Evolutionary conservation across 2,329 filamentous ascomycete genomes (phyloP).

Genomic region (Aspergillus sp.): DNA sequence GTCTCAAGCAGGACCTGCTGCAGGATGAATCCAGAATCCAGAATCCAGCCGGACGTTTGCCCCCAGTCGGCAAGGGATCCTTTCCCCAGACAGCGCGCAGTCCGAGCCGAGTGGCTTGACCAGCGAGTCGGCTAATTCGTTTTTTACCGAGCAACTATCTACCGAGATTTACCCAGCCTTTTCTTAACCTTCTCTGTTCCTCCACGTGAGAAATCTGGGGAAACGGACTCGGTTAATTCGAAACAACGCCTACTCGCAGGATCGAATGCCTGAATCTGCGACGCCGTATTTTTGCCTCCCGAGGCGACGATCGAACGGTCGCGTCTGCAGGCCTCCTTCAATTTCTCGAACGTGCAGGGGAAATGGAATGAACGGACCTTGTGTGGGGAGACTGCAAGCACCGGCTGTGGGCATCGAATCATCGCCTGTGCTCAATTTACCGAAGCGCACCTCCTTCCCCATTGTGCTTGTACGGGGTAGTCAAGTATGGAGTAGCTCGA

Average conservation of each 20-base stretch:
- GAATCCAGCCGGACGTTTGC: background rate
- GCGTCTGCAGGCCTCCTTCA: background rate
- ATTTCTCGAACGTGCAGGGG: background rate
- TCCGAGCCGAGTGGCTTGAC: background rate
- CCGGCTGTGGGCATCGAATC: slow-evolving; percentile 5
- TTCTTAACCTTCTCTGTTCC: background rate
- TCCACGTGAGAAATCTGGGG: slow-evolving; percentile 10
- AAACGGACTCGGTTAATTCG: slow-evolving; percentile 15
- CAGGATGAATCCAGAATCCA: no score
- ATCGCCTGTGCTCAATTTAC: background rate
- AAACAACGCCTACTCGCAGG: background rate
- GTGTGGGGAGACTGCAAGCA: slow-evolving; percentile 1
- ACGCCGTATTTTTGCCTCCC: background rate
- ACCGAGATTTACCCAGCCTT: background rate
- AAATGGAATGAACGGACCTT: background rate
- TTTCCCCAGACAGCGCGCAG: background rate
- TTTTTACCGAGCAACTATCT: background rate
- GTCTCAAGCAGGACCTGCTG: background rate
- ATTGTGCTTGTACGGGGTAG: background rate
- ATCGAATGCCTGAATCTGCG: background rate
- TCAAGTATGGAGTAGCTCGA: background rate
- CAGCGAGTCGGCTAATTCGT: slow-evolving; percentile 1
- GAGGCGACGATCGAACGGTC: background rate
- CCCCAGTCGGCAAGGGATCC: slow-evolving; percentile 8
- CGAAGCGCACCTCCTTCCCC: background rate